These are phyloP conservation scores for Martiniozyma asiatica DNA, from an alignment of 1,139 yeast genomes.

Conservation along the genomic window DNA sequence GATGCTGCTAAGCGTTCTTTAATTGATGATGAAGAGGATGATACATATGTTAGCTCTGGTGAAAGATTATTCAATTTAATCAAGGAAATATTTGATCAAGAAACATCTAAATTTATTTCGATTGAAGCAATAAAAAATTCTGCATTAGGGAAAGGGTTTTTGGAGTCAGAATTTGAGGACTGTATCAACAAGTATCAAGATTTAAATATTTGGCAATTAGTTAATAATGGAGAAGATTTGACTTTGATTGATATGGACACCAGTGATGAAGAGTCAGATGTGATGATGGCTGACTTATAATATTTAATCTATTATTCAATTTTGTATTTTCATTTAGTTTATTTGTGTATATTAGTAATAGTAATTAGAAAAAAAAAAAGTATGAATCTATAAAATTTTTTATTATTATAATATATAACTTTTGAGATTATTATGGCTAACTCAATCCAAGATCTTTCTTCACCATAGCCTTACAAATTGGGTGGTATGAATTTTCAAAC, in stretches of 20 bases:
- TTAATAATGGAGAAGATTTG: conserved; percentile 51
- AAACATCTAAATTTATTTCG: conserved; percentile 27
- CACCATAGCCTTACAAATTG: conserved; percentile 73
- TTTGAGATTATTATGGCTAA: too few species aligned
- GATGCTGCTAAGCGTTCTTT: conserved; percentile 81
- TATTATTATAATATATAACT: too few species aligned
- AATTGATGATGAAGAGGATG: conserved; percentile 39
- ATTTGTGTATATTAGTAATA: not conserved
- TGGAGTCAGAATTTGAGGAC: conserved; percentile 63
- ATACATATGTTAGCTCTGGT: conserved; percentile 40
- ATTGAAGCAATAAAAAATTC: conserved; percentile 51
- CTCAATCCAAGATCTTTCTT: conserved; percentile 42
- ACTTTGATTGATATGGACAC: conserved; percentile 24
- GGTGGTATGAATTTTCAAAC: conserved; percentile 58
- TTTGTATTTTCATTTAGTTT: conserved; percentile 1
- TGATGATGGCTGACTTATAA: conserved; percentile 3
- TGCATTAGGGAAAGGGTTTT: conserved; percentile 75
- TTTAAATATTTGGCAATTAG: conserved; percentile 66
- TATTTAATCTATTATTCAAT: conserved; percentile 5
- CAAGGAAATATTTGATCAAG: conserved; percentile 24
- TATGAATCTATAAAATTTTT: too few species aligned
- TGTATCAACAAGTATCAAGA: conserved; percentile 67
- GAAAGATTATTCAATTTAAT: conserved; percentile 30
- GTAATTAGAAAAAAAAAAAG: too few species aligned
- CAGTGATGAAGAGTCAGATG: conserved; percentile 11